Evolutionary conservation across 2,329 filamentous ascomycete species (phyloP).

Genomic region (Colletotrichum aenigma): DNA sequence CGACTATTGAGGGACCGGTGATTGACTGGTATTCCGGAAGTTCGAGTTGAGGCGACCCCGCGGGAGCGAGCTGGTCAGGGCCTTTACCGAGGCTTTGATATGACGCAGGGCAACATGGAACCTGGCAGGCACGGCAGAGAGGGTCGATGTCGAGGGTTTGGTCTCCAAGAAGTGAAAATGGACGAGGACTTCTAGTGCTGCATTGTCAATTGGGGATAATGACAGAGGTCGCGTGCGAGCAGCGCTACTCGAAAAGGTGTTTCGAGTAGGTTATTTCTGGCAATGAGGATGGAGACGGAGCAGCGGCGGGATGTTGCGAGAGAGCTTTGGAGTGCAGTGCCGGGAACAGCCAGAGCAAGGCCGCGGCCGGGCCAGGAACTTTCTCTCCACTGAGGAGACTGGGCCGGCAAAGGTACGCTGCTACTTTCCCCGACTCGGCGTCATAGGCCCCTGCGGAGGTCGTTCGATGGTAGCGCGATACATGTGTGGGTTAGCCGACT

Average conservation of each 20-base stretch:
- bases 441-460: conserved; percentile 14
- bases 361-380: conserved; percentile 10
- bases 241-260: not conserved
- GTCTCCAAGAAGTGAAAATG: not conserved
- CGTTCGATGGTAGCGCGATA: conserved; percentile 19
- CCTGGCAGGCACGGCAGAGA: not conserved
- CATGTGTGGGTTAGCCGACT: not conserved
- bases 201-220: conserved; percentile 4
- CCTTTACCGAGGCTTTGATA: conserved; percentile 24
- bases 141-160: not conserved
- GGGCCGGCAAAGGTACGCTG: conserved; percentile 9
- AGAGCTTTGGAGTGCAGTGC: conserved; percentile 12
- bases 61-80: conserved; percentile 14
- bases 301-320: not conserved
- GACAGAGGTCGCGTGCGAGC: conserved; percentile 10
- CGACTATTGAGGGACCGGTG: conserved; percentile 21
- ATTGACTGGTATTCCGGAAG: not conserved
- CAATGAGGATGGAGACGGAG: conserved; percentile 9
- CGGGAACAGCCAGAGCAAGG: conserved; percentile 13
- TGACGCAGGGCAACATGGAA: conserved; percentile 25
- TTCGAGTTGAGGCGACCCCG: conserved; percentile 22
- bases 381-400: conserved; percentile 8
- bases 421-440: conserved; percentile 13
- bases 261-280: conserved; percentile 20
- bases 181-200: not conserved